Conservation (phyloP, 768 basidiomycete species). For the Russula compacta region DNA sequence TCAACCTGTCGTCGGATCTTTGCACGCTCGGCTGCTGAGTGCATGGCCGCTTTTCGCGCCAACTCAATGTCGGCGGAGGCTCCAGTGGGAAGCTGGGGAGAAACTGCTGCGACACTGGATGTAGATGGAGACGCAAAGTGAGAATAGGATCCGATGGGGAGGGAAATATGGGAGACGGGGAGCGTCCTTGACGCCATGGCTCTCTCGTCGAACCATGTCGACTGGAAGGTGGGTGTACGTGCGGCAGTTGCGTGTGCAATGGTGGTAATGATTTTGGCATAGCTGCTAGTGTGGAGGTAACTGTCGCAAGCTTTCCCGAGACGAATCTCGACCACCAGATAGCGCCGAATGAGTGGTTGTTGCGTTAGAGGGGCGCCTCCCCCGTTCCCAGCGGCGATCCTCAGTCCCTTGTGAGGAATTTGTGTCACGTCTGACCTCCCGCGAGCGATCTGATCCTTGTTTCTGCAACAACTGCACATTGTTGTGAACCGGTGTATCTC, state of each 20-base stretch:
- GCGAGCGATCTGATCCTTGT: conserved; percentile 24
- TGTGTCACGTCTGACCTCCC: conserved; percentile 20
- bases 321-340: conserved; percentile 15
- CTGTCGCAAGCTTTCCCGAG: conserved; percentile 19
- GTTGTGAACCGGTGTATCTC: conserved; percentile 39
- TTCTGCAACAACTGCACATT: conserved; percentile 58
- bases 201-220: conserved; percentile 14
- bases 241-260: conserved; percentile 8
- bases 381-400: conserved; percentile 17
- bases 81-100: conserved; percentile 17
- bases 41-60: conserved; percentile 71
- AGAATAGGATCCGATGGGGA: conserved; percentile 5
- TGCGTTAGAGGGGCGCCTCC: conserved; percentile 17
- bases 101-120: conserved; percentile 16
- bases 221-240: conserved; percentile 2
- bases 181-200: conserved; percentile 15
- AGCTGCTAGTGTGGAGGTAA: conserved; percentile 16
- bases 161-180: conserved; percentile 10
- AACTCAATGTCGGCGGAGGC: conserved; percentile 41
- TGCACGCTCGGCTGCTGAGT: conserved; percentile 75
- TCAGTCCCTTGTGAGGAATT: conserved; percentile 12
- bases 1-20: conserved; percentile 72
- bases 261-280: conserved; percentile 8
- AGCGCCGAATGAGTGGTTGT: conserved; percentile 8
- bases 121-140: conserved; percentile 10